Evolutionary conservation across 2,329 filamentous ascomycete genomes (phyloP), one percentile per base, ranked within the genome.

Genomic region (Pseudopyrenochaeta lycopersici): DNA sequence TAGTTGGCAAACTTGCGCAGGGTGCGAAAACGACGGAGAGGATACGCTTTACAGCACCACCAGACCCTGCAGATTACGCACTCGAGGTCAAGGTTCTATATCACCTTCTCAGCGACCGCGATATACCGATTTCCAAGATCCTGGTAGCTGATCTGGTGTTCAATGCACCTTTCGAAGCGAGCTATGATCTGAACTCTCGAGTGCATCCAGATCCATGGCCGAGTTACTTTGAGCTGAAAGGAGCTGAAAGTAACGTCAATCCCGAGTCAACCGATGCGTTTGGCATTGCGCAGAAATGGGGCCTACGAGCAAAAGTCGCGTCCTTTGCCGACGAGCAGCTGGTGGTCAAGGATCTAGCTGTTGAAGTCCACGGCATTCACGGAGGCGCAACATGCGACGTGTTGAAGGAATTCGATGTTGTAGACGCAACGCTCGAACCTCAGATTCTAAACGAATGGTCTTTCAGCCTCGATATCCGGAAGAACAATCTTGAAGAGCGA

Each of bases 151-250:
- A 89, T 47, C 75, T 98, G 4, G 84, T 87, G 32, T 84, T 97
- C 49, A 86, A 91, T 48, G 88, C 87, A 44, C 92, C 94, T 0
- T 98, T 99, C 66, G 92, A 97, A 76, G 91, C 92, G 14, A 95
- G 90, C 67, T 97, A 96, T 73, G 91, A 96, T 58, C 86, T 98
- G 57, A 83, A 88, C 11, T 92, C 95, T 10, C 85, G 90, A 9
- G 81, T 97, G 3, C 90, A 97, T 73, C 76, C 84, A 0, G 88
- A 90, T 43, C 82, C 86, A 2, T 99, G 95, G 94, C 93, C 95
- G 1, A 92, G 89, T 71, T 88, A 96, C 65, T 99, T 98, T 74
- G 83, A 87, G 46, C 79, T 84, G 15, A 83, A 87, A 33, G 70
- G 76, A n/a, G 66, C 66, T 7, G 67, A 73, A 36, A 56, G 58